phyloP scores from a whole-genome alignment of 225 moss, liverwort and hornwort genomes.

The Rhytidiadelphus loreus region DNA sequence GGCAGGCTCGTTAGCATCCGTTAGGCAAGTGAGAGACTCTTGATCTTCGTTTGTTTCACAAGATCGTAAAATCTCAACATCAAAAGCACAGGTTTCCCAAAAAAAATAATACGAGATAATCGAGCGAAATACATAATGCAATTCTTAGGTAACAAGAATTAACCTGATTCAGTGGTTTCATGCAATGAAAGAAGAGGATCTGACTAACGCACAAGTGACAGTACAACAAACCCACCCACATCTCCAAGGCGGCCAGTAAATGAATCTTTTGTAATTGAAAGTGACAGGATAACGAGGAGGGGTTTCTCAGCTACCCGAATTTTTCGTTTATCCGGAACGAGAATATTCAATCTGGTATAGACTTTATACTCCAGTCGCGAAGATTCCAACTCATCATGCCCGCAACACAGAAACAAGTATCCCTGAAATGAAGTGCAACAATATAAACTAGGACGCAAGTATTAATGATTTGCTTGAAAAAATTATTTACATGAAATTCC shows the following conservation, averaged over 20 bases:
- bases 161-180: background rate
- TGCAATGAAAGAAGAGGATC: background rate
- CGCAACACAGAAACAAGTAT: background rate
- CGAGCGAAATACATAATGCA: background rate
- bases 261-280: background rate
- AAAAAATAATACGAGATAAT: background rate
- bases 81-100: background rate
- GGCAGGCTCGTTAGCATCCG: background rate
- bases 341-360: background rate
- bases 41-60: background rate
- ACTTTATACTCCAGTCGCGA: background rate
- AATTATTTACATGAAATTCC: background rate
- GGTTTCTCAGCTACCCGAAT: background rate
- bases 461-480: background rate
- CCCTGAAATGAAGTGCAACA: background rate
- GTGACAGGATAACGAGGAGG: background rate
- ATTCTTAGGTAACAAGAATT: background rate
- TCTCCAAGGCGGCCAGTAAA: background rate
- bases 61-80: background rate
- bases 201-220: background rate
- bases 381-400: background rate
- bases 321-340: background rate
- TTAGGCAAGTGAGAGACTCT: background rate
- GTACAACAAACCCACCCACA: conserved; percentile 12
- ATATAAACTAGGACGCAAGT: background rate